Evolutionary conservation across 352 stramenopile species (phyloP).

Genomic region (Thalassiosira sp.): DNA sequence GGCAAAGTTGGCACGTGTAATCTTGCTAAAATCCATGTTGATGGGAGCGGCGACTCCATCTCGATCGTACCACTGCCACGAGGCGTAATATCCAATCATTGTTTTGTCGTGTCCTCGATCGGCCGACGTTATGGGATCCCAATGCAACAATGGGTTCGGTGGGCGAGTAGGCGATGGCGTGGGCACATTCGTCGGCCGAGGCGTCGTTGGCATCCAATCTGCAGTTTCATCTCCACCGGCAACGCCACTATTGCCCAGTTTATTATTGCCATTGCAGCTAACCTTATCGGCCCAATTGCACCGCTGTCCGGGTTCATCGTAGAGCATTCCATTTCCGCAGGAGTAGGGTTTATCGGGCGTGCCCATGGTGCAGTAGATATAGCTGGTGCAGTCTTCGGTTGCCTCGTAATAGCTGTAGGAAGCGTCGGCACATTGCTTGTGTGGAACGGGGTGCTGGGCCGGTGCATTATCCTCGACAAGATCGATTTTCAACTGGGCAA

Average conservation of each 20-base stretch:
- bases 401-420: constrained; percentile 29
- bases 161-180: not conserved
- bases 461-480: not conserved
- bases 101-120: not conserved
- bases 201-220: not conserved
- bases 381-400: constrained; percentile 32
- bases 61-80: constrained; percentile 31
- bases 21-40: constrained; percentile 26
- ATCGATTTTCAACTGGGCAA: not conserved
- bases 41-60: constrained; percentile 9
- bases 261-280: not conserved
- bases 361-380: constrained; percentile 14
- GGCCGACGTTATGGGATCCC: too few relatives aligned
- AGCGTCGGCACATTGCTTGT: constrained; percentile 13
- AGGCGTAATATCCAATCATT: constrained; percentile 10
- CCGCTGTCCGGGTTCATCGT: constrained; percentile 13
- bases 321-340: constrained; percentile 15
- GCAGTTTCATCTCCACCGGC: not conserved
- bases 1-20: constrained; percentile 37
- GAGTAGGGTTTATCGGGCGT: not conserved
- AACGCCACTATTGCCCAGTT: not conserved
- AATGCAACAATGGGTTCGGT: constrained; percentile 11
- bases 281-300: constrained; percentile 21
- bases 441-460: not conserved
- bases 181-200: not conserved